Conservation (phyloP, 768 basidiomycete species). For the Lactarius vividus region DNA sequence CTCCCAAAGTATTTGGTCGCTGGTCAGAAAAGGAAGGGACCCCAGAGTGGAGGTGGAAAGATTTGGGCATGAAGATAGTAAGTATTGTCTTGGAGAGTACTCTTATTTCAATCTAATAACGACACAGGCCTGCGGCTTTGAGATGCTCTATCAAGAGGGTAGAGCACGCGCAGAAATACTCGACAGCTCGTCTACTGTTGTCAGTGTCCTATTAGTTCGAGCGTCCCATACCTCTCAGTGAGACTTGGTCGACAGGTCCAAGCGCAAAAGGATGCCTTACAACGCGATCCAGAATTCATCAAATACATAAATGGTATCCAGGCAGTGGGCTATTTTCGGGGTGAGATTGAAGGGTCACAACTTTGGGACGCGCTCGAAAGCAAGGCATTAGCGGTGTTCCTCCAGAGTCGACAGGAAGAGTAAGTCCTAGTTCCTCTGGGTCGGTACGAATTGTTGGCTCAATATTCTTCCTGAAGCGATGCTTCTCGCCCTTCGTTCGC, state of each 20-base stretch:
- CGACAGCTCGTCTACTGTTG: constrained; percentile 46
- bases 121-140: constrained; percentile 85
- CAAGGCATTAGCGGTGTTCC: constrained; percentile 66
- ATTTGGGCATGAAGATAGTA: constrained; percentile 93
- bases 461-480: constrained; percentile 39
- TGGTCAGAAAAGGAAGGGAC: constrained; percentile 63
- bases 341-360: constrained; percentile 72
- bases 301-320: constrained; percentile 68
- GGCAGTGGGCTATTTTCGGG: constrained; percentile 71
- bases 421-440: constrained; percentile 40
- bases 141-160: constrained; percentile 91
- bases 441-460: background rate
- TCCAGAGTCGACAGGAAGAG: constrained; percentile 63
- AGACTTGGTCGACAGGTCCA: constrained; percentile 43
- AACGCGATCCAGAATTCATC: constrained; percentile 61
- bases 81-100: constrained; percentile 26
- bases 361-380: constrained; percentile 72
- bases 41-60: constrained; percentile 71
- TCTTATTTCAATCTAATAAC: background rate
- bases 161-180: constrained; percentile 51
- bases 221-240: background rate
- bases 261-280: constrained; percentile 65
- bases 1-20: constrained; percentile 84
- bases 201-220: constrained; percentile 34
- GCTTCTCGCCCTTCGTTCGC: constrained; percentile 75